A percentile compares a stretch with the other conserved stretches of the same genome.
phyloP scores from a whole-genome alignment of 495 filamentous ascomycete species.

The Podospora pseudoanserina region DNA sequence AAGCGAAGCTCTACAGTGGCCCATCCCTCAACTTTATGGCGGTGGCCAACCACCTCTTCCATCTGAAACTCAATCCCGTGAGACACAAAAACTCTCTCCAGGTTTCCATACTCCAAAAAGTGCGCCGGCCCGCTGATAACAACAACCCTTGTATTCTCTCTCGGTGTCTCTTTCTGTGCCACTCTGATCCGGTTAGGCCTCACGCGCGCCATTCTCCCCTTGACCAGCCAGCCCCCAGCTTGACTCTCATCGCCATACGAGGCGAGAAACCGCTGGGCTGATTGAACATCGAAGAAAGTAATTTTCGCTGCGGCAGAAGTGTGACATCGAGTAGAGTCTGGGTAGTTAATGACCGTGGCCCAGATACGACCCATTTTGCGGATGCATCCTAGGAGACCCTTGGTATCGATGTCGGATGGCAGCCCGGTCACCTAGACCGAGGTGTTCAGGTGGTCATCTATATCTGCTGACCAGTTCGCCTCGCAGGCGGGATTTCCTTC shows the following conservation, averaged over 20 bases:
- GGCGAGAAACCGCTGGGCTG: not conserved
- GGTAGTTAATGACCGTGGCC: conserved; percentile 30
- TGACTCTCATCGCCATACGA: not conserved
- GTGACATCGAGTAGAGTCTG: conserved; percentile 13
- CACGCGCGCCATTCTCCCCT: not conserved
- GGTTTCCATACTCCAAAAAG: not conserved
- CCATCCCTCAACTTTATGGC: not conserved
- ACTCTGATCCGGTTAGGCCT: not conserved
- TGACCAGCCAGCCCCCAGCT: not conserved
- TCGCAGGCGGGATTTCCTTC: no score
- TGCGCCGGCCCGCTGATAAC: not conserved
- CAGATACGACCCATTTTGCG: conserved; percentile 33
- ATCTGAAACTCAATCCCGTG: not conserved
- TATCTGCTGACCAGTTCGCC: conserved; percentile 30
- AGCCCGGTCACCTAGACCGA: conserved; percentile 37
- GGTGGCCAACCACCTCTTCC: not conserved
- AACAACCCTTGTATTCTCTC: not conserved
- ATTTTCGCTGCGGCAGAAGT: conserved; percentile 32
- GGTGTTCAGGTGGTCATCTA: conserved; percentile 29
- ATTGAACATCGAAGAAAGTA: conserved; percentile 33
- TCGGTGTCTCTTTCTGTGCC: not conserved
- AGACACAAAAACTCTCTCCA: not conserved
- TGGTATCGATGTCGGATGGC: conserved; percentile 20
- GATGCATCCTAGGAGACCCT: conserved; percentile 28
- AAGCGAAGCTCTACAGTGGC: not conserved